Conservation (phyloP, 2,329 filamentous ascomycete genomes). For the Fusarium brevicatenulatum region DNA sequence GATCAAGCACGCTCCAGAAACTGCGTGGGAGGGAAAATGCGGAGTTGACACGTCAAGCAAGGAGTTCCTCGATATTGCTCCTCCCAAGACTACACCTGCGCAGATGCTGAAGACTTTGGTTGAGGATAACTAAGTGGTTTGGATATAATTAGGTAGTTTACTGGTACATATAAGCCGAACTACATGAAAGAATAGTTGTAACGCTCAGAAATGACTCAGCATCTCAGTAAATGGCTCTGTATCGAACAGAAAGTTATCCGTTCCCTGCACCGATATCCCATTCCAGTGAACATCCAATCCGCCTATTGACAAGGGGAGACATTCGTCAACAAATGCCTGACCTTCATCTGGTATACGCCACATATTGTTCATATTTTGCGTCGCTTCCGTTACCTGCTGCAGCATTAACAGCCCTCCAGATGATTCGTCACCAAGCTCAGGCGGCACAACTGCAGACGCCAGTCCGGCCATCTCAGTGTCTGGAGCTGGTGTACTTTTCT, state of each 20-base stretch:
- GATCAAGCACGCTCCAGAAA: fast-evolving
- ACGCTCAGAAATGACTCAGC: neutral
- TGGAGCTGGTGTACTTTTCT: neutral
- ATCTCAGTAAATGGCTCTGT: neutral
- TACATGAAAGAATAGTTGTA: fast-evolving
- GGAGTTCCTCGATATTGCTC: neutral
- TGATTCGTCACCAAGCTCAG: neutral
- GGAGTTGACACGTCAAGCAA: neutral
- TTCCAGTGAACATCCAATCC: neutral
- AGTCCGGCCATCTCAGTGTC: fast-evolving
- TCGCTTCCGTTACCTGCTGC: neutral
- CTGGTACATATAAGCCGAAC: fast-evolving
- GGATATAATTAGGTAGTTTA: fast-evolving
- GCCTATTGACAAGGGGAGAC: neutral
- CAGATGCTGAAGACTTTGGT: neutral
- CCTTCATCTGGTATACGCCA: neutral
- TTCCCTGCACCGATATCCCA: neutral
- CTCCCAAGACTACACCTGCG: neutral
- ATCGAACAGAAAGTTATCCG: constrained; percentile 6
- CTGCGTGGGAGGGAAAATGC: neutral
- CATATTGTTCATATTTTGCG: neutral
- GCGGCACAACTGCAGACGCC: neutral
- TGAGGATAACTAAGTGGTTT: no score
- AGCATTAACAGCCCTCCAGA: neutral
- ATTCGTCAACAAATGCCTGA: neutral